Percentiles rank a stretch among this genome's conserved stretches.
These are phyloP conservation scores for Exidia glandulosa DNA, from an alignment of 768 basidiomycete genomes.

Conservation along the genomic window DNA sequence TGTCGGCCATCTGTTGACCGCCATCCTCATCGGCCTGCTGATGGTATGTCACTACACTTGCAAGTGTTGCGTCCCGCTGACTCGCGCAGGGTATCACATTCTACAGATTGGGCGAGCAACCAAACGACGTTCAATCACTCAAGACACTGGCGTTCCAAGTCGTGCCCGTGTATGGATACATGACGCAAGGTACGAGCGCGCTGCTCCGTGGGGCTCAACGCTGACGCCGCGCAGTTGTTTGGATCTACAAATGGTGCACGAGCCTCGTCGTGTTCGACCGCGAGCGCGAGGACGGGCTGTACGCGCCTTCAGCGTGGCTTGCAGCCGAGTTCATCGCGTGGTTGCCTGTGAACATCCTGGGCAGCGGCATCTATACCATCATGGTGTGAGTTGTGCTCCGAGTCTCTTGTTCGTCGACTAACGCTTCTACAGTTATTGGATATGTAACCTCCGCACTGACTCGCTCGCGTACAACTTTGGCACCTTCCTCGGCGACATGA, in stretches of 20 bases:
- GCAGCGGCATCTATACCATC: constrained; percentile 7
- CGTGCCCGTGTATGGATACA: constrained; percentile 21
- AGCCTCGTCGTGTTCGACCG: constrained; percentile 34
- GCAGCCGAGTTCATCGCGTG: constrained; percentile 26
- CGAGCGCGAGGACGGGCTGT: constrained; percentile 27
- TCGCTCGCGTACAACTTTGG: constrained; percentile 25
- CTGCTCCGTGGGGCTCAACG: neutral
- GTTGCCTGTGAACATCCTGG: constrained; percentile 26
- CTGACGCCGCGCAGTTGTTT: constrained; percentile 7
- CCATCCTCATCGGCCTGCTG: constrained; percentile 8
- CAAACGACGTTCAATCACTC: constrained; percentile 15
- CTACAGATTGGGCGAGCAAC: constrained; percentile 22
- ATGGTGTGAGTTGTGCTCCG: constrained; percentile 7
- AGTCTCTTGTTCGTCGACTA: neutral
- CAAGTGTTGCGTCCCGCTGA: constrained; percentile 8
- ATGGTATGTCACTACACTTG: constrained; percentile 13
- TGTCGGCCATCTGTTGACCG: constrained; percentile 14
- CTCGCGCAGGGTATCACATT: constrained; percentile 25
- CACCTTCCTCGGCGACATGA: constrained; percentile 23
- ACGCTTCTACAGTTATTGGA: constrained; percentile 14
- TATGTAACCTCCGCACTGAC: constrained; percentile 23
- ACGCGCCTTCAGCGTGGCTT: constrained; percentile 26
- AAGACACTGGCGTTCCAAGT: constrained; percentile 21
- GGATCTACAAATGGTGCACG: constrained; percentile 25
- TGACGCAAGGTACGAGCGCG: constrained; percentile 7